These are phyloP conservation scores for Begonia masoniana DNA, from an alignment of 306 rosid genomes.

Conservation along the genomic window DNA sequence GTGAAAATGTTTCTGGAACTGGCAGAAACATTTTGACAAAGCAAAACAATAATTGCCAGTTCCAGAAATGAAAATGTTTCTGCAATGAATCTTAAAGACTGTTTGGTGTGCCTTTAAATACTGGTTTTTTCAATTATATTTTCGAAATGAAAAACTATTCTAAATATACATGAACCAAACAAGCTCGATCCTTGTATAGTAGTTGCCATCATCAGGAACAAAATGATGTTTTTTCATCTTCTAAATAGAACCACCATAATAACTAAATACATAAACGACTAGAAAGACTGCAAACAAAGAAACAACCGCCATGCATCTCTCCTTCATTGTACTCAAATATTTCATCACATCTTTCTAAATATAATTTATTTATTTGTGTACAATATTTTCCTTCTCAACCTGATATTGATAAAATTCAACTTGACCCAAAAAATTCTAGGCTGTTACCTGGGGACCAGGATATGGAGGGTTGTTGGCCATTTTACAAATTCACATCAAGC, in stretches of 20 bases:
- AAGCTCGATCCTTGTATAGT: not conserved
- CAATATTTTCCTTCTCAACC: not conserved
- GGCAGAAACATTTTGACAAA: no score
- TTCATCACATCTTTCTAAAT: not conserved
- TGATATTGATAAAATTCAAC: not conserved
- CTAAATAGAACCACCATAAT: not conserved
- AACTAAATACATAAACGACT: not conserved
- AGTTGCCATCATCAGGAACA: not conserved
- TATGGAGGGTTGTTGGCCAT: slow-evolving; percentile 77
- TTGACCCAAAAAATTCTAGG: not conserved
- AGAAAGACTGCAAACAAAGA: not conserved
- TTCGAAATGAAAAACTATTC: no score
- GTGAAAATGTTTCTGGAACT: not conserved
- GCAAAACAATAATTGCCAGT: no score
- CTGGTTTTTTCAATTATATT: no score
- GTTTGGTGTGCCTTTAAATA: no score
- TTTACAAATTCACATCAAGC: slow-evolving; percentile 4
- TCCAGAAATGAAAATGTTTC: no score
- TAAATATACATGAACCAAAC: not conserved
- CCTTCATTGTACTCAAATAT: not conserved
- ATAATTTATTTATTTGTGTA: not conserved
- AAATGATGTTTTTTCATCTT: not conserved
- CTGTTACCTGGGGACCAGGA: slow-evolving; percentile 68
- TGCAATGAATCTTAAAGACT: no score
- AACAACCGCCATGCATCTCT: not conserved